Evolutionary conservation across 2,329 filamentous ascomycete species (phyloP), one percentile per base, ranked within the genome.

Genomic region (Penicillium sclerotigenum): DNA sequence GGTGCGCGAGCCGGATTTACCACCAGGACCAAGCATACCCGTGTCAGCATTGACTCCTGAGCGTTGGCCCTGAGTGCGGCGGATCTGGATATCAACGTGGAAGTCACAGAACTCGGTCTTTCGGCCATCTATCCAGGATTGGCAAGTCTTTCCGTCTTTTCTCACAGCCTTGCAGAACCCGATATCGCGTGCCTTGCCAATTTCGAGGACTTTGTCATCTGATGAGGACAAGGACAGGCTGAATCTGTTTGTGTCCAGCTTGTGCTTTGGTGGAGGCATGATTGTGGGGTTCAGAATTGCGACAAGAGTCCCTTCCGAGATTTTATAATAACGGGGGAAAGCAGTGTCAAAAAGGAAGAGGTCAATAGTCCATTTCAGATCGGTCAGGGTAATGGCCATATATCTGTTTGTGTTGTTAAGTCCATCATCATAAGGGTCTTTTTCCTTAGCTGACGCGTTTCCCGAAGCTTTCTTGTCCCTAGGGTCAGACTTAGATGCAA

Each of bases 71-170:
- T 84, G 80, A 68, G 85, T 83, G 69, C 90, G 92, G 52, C 86
- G 83, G 3, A 97, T 77, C 26, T 90, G 87, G 26, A 90, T 79
- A 65, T 95, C 91, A 63, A 96, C 85, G 73, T 99, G 94, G 65
- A 88, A 99, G 62, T 96, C 91, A 75, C 94, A 99, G 70, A 89
- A 90, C 65, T 96, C 87, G 0, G 92, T 96, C 66, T 91, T 90
- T 51, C 91, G 86, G 62, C 84, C 85, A 72, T 99, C 93, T 57
- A 99, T 81, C 94, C 94, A 99, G 28, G 83, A 78, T 33, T 83
- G 85, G 73, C 94, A 99, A 45, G 82, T 77, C 54, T 89, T 83
- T 37, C 94, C 93, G 69, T 97, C 91, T 68, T 89, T 93, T 71
- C 89, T 91, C 60, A 91, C 78, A 7, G 87, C 85, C 69, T 92